A percentile compares a stretch with the other conserved stretches of the same genome.
phyloP scores from a whole-genome alignment of 768 basidiomycete species.

The Suillus variegatus region DNA sequence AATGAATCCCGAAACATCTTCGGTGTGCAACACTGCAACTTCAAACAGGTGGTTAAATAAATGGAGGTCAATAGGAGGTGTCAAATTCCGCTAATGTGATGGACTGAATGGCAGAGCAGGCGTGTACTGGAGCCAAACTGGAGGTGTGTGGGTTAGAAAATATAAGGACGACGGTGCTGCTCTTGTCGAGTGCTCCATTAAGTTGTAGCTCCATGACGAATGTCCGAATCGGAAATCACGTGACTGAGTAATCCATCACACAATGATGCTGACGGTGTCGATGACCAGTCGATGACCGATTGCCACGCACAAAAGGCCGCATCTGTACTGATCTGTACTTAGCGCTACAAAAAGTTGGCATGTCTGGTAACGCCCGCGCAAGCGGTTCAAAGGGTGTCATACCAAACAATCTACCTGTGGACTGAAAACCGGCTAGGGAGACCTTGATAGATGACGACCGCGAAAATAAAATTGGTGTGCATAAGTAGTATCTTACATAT shows the following conservation, averaged over 20 bases:
- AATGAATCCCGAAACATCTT: slow-evolving; percentile 28
- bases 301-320: neutral
- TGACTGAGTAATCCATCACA: neutral
- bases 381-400: neutral
- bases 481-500: neutral
- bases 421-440: neutral
- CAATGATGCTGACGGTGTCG: neutral
- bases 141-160: neutral
- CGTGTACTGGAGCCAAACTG: neutral
- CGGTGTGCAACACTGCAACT: neutral
- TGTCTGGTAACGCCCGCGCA: neutral
- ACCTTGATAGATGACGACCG: neutral
- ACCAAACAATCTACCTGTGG: neutral
- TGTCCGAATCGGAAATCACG: slow-evolving; percentile 5
- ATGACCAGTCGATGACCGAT: neutral
- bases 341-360: neutral
- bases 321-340: neutral
- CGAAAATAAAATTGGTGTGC: neutral
- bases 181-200: neutral
- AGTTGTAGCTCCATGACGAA: neutral
- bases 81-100: neutral
- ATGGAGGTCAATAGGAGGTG: neutral
- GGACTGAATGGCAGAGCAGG: neutral
- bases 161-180: neutral
- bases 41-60: neutral